These are phyloP conservation scores for Crassisporium funariophilum DNA, from an alignment of 768 basidiomycete species.

Conservation along the genomic window DNA sequence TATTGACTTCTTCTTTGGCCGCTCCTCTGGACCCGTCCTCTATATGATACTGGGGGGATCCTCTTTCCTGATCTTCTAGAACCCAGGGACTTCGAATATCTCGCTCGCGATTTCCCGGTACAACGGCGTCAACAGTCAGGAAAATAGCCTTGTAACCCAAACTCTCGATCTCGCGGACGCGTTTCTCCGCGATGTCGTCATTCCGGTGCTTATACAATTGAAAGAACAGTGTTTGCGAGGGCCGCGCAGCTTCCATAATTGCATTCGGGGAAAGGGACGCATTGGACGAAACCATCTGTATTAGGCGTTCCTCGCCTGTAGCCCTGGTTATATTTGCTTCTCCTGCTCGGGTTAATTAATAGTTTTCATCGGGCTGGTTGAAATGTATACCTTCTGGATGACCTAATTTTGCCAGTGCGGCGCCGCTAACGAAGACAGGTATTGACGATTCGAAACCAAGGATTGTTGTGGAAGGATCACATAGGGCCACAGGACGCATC, in stretches of 20 bases:
- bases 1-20: constrained; percentile 35
- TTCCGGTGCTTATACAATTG: constrained; percentile 85
- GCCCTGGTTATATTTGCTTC: constrained; percentile 82
- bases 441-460: constrained; percentile 72
- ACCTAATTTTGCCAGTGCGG: constrained; percentile 83
- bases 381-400: constrained; percentile 66
- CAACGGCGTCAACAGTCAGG: constrained; percentile 89
- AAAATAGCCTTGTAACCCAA: constrained; percentile 88
- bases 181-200: constrained; percentile 63
- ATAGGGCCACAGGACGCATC: constrained; percentile 63
- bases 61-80: constrained; percentile 57
- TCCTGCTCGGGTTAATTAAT: constrained; percentile 41
- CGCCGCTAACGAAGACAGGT: constrained; percentile 82
- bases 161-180: constrained; percentile 68
- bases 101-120: constrained; percentile 77
- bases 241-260: constrained; percentile 58
- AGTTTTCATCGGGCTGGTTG: constrained; percentile 1
- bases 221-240: constrained; percentile 71
- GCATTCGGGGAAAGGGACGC: constrained; percentile 67
- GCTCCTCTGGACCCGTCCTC: constrained; percentile 37
- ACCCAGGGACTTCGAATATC: constrained; percentile 66
- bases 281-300: constrained; percentile 86
- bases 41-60: constrained; percentile 25
- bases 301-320: constrained; percentile 63
- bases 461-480: constrained; percentile 72